Percentiles rank a stretch among this genome's conserved stretches.
Evolutionary conservation across 2,329 filamentous ascomycete genomes (phyloP).

Genomic region (Neonectria punicea): DNA sequence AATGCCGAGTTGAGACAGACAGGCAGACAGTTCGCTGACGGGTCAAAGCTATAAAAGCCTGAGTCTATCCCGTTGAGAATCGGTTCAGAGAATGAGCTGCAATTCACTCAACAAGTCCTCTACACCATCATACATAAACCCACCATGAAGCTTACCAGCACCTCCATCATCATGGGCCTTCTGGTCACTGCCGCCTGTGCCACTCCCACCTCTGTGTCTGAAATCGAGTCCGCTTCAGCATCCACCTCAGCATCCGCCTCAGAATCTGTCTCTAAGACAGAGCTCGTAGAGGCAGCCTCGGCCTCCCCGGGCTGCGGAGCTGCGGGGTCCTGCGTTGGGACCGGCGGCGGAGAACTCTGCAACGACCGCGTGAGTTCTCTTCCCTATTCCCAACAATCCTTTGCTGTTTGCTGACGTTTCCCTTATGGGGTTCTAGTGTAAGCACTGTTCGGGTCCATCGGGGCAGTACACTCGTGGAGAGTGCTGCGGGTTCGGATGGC

Average conservation of each 20-base stretch:
- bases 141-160: background rate
- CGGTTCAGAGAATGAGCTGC: background rate
- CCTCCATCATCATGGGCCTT: background rate
- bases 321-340: slow-evolving; percentile 4
- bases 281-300: background rate
- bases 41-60: background rate
- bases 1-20: background rate
- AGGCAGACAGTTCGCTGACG: background rate
- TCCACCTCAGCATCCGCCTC: background rate
- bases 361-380: slow-evolving; percentile 14
- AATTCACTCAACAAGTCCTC: background rate
- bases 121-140: background rate
- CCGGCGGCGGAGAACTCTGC: slow-evolving; percentile 7
- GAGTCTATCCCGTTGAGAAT: background rate
- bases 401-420: background rate
- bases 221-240: background rate
- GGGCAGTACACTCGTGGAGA: slow-evolving; percentile 6
- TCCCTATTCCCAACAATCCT: too few relatives aligned
- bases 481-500: slow-evolving; percentile 9
- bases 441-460: slow-evolving; percentile 6
- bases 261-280: background rate
- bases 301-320: slow-evolving; percentile 10
- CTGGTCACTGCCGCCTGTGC: background rate
- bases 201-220: background rate
- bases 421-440: background rate